Evolutionary conservation across 2,329 filamentous ascomycete genomes (phyloP).

Genomic region (Fusarium verrucosum): DNA sequence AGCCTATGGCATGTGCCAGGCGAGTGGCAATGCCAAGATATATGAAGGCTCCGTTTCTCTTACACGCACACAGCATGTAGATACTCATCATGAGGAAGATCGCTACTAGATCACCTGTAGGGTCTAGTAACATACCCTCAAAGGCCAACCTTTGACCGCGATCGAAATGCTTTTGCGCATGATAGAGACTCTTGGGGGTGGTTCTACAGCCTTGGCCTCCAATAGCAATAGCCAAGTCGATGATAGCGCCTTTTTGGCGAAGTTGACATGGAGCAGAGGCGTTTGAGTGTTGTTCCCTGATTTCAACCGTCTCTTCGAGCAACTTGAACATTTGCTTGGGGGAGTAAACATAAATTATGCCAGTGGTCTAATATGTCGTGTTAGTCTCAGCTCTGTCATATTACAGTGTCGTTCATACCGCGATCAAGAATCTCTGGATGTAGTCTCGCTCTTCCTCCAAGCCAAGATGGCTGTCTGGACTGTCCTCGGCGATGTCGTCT

Average conservation of each 20-base stretch:
- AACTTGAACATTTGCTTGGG: neutral
- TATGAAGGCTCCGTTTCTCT: neutral
- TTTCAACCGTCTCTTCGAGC: neutral
- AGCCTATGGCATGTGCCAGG: neutral
- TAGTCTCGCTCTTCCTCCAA: neutral
- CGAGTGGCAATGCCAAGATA: neutral
- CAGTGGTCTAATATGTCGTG: rapidly evolving
- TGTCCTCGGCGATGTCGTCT: rapidly evolving
- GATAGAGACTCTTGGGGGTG: neutral
- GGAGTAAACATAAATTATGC: neutral
- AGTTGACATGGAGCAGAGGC: rapidly evolving
- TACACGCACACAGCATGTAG: neutral
- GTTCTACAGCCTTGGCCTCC: neutral
- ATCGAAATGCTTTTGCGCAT: neutral
- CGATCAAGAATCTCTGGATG: neutral
- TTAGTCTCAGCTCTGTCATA: neutral
- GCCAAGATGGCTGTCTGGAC: neutral
- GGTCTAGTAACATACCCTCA: neutral
- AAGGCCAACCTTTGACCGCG: neutral
- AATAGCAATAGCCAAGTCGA: neutral
- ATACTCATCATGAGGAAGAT: neutral
- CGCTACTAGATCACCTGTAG: neutral
- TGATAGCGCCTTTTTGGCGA: neutral
- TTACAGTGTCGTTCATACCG: neutral
- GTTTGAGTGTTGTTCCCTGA: neutral